These are phyloP conservation scores for Sordaria brevicollis DNA, from an alignment of 495 filamentous ascomycete genomes.

Conservation along the genomic window DNA sequence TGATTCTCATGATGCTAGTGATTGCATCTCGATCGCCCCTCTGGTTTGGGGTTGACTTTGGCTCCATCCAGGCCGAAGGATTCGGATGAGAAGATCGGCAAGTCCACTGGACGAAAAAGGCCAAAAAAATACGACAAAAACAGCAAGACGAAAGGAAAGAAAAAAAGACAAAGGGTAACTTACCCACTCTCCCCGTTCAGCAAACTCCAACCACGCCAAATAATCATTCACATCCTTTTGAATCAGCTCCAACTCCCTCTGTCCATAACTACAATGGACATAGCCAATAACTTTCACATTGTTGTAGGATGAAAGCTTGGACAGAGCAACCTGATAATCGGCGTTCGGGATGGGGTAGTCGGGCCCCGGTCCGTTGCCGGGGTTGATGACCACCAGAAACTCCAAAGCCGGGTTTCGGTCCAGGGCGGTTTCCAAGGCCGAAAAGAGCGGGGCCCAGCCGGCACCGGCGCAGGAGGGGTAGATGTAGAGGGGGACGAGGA, in stretches of 20 bases:
- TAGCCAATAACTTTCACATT: slow-evolving; percentile 48
- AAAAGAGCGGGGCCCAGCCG: slow-evolving; percentile 38
- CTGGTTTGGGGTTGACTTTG: background rate
- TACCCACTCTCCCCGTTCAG: background rate
- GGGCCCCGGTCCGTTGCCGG: slow-evolving; percentile 42
- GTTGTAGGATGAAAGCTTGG: slow-evolving; percentile 18
- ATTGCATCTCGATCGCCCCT: background rate
- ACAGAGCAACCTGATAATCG: slow-evolving; percentile 42
- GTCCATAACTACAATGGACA: slow-evolving; percentile 41
- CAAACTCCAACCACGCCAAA: background rate
- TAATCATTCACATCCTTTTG: slow-evolving; percentile 20
- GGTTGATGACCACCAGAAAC: slow-evolving; percentile 48
- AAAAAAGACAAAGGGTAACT: background rate
- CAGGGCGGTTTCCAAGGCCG: slow-evolving; percentile 19
- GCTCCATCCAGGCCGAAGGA: too few species aligned
- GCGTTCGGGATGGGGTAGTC: slow-evolving; percentile 30
- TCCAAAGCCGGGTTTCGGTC: slow-evolving; percentile 30
- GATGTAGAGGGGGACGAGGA: slow-evolving; percentile 47
- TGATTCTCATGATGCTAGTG: background rate
- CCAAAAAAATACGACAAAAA: background rate
- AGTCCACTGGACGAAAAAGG: too few species aligned
- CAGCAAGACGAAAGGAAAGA: background rate
- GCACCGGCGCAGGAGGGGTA: slow-evolving; percentile 34
- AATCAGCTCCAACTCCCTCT: slow-evolving; percentile 29
- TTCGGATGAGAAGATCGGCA: too few species aligned